Percentiles rank a stretch among this genome's conserved stretches.
Conservation (phyloP, 371 early-diverging fungal genomes). For the Mortierella sp. region DNA sequence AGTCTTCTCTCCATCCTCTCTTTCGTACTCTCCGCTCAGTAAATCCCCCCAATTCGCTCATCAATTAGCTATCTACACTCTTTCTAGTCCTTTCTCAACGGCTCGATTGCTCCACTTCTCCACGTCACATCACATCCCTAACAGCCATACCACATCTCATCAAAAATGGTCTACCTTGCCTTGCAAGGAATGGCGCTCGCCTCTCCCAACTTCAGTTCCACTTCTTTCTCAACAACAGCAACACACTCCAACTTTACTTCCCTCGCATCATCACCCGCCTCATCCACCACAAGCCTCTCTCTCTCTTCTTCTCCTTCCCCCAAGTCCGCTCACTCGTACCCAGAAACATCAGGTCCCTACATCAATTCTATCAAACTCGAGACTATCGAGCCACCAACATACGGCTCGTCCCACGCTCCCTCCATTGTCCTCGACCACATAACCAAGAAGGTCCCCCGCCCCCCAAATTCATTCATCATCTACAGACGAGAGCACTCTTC, state of each 20-base stretch:
- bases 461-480: constrained; percentile 54
- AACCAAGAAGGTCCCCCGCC: constrained; percentile 43
- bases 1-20: neutral
- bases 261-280: neutral
- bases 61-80: neutral
- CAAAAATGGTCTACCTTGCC: neutral
- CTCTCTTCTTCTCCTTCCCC: neutral
- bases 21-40: neutral
- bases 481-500: constrained; percentile 45
- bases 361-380: neutral
- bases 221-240: neutral
- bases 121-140: neutral
- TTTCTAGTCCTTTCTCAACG: neutral
- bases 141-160: neutral
- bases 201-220: neutral
- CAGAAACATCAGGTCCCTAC: neutral
- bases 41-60: too few relatives aligned
- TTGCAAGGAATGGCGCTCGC: neutral
- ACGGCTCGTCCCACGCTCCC: neutral
- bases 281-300: neutral
- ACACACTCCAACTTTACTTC: neutral
- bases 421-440: neutral
- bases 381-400: neutral
- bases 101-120: neutral
- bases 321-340: neutral